Percentiles rank a stretch among this genome's conserved stretches.
Evolutionary conservation across 169 alveolate species (phyloP).

Genomic region (Eimeria necatrix): DNA sequence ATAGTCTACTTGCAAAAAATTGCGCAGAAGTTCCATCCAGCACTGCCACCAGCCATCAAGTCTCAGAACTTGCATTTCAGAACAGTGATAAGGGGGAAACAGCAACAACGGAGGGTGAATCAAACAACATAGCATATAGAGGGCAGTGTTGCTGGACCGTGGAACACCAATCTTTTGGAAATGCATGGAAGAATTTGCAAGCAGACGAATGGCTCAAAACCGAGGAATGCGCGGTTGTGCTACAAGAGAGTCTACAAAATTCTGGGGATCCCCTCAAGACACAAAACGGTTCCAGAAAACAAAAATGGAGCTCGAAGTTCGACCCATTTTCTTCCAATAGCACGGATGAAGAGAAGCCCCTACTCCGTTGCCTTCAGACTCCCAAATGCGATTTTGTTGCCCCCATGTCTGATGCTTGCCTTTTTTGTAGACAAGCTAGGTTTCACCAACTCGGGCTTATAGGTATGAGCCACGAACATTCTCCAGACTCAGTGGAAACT

Average conservation of each 20-base stretch:
- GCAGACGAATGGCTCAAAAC: background rate
- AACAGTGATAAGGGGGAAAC: slow-evolving; percentile 10
- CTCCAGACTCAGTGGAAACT: background rate
- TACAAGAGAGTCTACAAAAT: background rate
- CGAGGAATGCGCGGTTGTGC: background rate
- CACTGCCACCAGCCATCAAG: background rate
- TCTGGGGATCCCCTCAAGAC: background rate
- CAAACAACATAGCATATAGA: background rate
- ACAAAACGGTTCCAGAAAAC: too few species aligned
- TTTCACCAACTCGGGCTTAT: background rate
- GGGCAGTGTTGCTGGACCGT: background rate
- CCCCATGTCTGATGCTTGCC: background rate
- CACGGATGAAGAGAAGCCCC: background rate
- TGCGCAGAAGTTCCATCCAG: too few species aligned
- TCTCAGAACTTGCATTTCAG: background rate
- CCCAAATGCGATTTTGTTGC: background rate
- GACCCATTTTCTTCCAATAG: background rate
- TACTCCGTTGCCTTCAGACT: background rate
- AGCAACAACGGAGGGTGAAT: background rate
- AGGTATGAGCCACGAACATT: background rate
- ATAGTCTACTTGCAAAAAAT: too few species aligned
- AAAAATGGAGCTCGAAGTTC: background rate
- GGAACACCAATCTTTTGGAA: background rate
- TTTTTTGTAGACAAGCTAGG: background rate
- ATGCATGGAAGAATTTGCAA: background rate